Base-by-base conservation (phyloP, 768 basidiomycete species). In the Suillus tomentosus region DNA sequence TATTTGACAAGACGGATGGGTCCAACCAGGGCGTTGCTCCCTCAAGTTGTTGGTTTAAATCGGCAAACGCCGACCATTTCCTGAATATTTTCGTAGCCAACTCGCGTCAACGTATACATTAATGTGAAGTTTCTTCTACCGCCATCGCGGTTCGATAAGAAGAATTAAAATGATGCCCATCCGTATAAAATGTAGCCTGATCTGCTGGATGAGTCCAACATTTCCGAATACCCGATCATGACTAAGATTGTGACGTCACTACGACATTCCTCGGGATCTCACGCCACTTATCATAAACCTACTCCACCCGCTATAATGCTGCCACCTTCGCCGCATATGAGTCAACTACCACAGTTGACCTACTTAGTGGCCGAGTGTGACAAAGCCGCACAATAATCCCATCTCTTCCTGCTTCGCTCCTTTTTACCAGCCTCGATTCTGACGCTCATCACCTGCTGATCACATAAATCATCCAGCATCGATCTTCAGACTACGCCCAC, bases 221-320 rank as follows among this genome's bases (percentile, higher is more conserved):
- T 31, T 31, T 31, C 31, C 31, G 31, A 31, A 31, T 31, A 31
- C 5, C 5, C 31, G 31, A 31, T 47, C 45, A 48, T 48, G 47
- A 48, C 22, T 48, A 5, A 50, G 5, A 27, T 24, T 9, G 51
- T 53, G 51, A 53, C 51, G 51, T 53, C 51, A 51, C 50, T 24
- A 51, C 24, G 27, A 51, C 24, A 51, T 51, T 51, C 50, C 50
- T 51, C 50, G 24, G 50, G 31, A 31, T 53, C 51, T 53, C 51
- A 53, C 51, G 51, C 51, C 51, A 53, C 51, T 5, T 31, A 50
- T 50, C 48, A 24, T 15, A 27, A 50, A 17, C 15, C 15, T 53
- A 3, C 51, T 53, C 51, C 51, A 53, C 50, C 27, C 51, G 27
- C 51, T 31, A 19, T 53, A 53, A 53, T 31, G 51, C 5, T 31